phyloP scores from a whole-genome alignment of 1,284 basidiomycete species.

The Mycena sp. region DNA sequence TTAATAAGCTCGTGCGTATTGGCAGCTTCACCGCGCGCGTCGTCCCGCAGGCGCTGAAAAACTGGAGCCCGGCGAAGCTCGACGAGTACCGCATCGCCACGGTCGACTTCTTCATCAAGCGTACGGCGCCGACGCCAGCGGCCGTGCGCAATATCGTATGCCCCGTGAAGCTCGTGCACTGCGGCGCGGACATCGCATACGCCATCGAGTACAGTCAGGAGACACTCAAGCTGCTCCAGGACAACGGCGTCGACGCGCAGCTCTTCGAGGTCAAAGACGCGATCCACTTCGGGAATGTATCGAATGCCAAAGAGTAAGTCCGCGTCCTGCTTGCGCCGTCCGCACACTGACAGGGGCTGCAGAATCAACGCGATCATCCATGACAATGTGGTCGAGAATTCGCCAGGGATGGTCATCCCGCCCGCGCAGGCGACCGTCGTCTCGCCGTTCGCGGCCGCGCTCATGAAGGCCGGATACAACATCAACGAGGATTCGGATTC shows the following conservation, averaged over 20 bases:
- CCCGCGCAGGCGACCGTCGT: constrained; percentile 22
- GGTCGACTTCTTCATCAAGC: constrained; percentile 47
- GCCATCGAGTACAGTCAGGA: constrained; percentile 34
- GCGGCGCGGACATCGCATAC: constrained; percentile 41
- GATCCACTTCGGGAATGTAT: constrained; percentile 38
- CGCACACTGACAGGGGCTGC: neutral
- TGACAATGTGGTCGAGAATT: constrained; percentile 18
- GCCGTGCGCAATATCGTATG: constrained; percentile 38
- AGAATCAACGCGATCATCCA: constrained; percentile 24
- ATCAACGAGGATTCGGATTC: constrained; percentile 25
- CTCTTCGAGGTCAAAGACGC: constrained; percentile 38
- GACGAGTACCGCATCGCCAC: constrained; percentile 40
- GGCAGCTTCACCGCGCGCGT: constrained; percentile 38
- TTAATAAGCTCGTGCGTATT: neutral
- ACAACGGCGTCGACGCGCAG: constrained; percentile 36
- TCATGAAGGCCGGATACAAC: constrained; percentile 28
- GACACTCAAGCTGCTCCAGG: constrained; percentile 31
- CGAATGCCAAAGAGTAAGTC: constrained; percentile 30
- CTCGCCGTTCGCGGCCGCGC: constrained; percentile 29
- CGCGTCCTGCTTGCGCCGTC: no score
- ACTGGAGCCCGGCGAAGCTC: constrained; percentile 40
- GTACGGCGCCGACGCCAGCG: constrained; percentile 38
- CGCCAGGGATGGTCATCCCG: constrained; percentile 18
- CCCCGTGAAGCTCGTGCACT: constrained; percentile 40
- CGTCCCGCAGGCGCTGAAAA: constrained; percentile 36